Conservation (phyloP, 495 filamentous ascomycete genomes). For the Lepraria neglecta region DNA sequence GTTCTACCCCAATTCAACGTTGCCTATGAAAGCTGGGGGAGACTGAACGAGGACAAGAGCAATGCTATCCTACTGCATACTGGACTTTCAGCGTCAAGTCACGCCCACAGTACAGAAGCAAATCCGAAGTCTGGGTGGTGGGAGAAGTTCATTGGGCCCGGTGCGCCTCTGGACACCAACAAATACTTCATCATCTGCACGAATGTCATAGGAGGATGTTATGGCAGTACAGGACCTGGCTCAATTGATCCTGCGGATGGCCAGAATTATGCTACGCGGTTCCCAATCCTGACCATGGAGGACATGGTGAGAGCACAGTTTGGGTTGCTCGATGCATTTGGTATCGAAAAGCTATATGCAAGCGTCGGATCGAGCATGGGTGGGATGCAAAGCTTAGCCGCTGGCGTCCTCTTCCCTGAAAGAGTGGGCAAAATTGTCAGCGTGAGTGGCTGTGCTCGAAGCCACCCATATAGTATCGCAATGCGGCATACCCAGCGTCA, state of each 20-base stretch:
- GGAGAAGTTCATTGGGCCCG: conserved; percentile 97
- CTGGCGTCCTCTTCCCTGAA: conserved; percentile 79
- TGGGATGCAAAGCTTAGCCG: conserved; percentile 92
- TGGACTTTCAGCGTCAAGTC: conserved; percentile 88
- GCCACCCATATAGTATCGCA: conserved; percentile 96
- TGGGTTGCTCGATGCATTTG: conserved; percentile 72
- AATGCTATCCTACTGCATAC: conserved; percentile 94
- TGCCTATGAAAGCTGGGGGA: conserved; percentile 92
- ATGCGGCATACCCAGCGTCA: conserved; percentile 99
- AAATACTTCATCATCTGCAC: conserved; percentile 94
- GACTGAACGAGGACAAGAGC: conserved; percentile 69
- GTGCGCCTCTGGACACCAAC: conserved; percentile 76
- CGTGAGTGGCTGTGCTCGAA: conserved; percentile 89
- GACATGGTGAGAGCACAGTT: conserved; percentile 99
- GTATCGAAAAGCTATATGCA: conserved; percentile 76
- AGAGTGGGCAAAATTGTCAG: conserved; percentile 75
- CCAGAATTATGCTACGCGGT: conserved; percentile 84
- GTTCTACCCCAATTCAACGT: conserved; percentile 77
- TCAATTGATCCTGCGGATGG: conserved; percentile 85
- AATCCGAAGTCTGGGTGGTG: conserved; percentile 95
- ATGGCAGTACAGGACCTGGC: conserved; percentile 87
- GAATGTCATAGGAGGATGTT: conserved; percentile 94
- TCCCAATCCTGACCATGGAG: conserved; percentile 91
- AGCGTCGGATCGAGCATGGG: conserved; percentile 97
- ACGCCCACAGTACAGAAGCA: conserved; percentile 78